phyloP scores from a whole-genome alignment of 306 rosid genomes.

The Aeschynomene evenia region DNA sequence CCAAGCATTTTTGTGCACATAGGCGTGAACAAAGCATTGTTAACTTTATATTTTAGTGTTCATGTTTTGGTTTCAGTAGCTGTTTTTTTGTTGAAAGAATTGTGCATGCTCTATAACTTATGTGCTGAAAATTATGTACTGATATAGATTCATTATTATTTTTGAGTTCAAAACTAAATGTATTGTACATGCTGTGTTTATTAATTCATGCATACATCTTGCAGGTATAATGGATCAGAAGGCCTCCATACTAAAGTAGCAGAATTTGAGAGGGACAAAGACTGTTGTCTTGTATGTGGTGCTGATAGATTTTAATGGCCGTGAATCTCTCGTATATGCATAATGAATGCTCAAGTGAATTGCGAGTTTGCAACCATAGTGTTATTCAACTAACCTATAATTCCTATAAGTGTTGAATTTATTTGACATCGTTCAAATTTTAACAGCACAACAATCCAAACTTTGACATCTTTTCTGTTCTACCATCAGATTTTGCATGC shows the following conservation, averaged over 20 bases:
- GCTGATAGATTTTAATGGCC: no score
- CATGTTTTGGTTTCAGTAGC: neutral
- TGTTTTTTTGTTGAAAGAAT: neutral
- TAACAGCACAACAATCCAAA: no score
- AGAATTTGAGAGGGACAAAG: slow-evolving; percentile 88
- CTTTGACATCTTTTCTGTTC: neutral
- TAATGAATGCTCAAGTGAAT: no score
- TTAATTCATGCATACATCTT: slow-evolving; percentile 36
- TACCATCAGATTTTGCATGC: neutral
- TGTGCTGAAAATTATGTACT: neutral
- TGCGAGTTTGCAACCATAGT: no score
- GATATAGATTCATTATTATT: neutral
- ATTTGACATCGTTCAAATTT: no score
- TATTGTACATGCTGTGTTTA: neutral
- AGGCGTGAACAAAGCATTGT: neutral
- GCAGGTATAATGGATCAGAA: slow-evolving; percentile 87
- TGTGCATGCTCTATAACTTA: neutral
- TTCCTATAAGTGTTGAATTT: no score
- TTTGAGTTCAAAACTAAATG: neutral
- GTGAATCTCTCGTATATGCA: no score
- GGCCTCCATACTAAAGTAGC: slow-evolving; percentile 94
- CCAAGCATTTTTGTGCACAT: no score
- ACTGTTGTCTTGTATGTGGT: slow-evolving; percentile 93
- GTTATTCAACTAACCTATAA: no score
- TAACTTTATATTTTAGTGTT: neutral